These are phyloP conservation scores for Polyrhizophydium stewartii DNA, from an alignment of 371 early-diverging fungal genomes.

Conservation along the genomic window DNA sequence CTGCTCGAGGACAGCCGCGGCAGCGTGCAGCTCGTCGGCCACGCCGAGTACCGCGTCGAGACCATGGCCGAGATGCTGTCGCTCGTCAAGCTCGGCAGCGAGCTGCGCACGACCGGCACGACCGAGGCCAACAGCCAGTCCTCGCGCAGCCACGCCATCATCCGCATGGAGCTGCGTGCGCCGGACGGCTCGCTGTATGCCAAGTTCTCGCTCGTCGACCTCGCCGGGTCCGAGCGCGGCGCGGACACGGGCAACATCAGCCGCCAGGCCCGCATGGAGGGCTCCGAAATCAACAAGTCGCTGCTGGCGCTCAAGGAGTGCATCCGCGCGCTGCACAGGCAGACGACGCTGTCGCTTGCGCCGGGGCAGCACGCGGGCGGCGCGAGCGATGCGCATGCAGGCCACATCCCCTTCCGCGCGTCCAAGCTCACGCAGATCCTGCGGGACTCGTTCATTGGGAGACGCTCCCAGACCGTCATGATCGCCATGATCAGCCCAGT, in stretches of 20 bases:
- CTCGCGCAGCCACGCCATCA: slow-evolving; percentile 49
- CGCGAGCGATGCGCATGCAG: not conserved
- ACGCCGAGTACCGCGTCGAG: slow-evolving; percentile 18
- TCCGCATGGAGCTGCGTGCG: slow-evolving; percentile 24
- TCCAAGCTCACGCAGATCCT: slow-evolving; percentile 40
- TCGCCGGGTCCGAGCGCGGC: slow-evolving; percentile 55
- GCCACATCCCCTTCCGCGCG: slow-evolving; percentile 36
- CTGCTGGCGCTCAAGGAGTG: slow-evolving; percentile 96
- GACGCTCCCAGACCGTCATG: slow-evolving; percentile 36
- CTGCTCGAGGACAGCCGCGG: slow-evolving; percentile 40
- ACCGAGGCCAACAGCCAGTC: slow-evolving; percentile 46
- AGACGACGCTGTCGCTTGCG: not conserved
- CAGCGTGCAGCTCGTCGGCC: slow-evolving; percentile 27
- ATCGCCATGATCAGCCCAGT: slow-evolving; percentile 48
- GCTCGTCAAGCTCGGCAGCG: slow-evolving; percentile 27
- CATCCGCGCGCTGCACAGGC: slow-evolving; percentile 74
- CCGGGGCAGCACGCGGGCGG: not conserved
- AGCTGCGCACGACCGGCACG: slow-evolving; percentile 27
- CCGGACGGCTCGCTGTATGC: slow-evolving; percentile 5
- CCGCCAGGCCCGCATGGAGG: slow-evolving; percentile 43
- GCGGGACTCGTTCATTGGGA: slow-evolving; percentile 31
- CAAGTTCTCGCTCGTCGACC: slow-evolving; percentile 46
- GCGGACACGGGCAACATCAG: slow-evolving; percentile 24
- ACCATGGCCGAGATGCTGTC: slow-evolving; percentile 15
- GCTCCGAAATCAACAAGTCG: slow-evolving; percentile 98